A percentile compares a stretch with the other conserved stretches of the same genome.
Conservation (phyloP, 2,329 filamentous ascomycete species). For the Apiospora aurea region DNA sequence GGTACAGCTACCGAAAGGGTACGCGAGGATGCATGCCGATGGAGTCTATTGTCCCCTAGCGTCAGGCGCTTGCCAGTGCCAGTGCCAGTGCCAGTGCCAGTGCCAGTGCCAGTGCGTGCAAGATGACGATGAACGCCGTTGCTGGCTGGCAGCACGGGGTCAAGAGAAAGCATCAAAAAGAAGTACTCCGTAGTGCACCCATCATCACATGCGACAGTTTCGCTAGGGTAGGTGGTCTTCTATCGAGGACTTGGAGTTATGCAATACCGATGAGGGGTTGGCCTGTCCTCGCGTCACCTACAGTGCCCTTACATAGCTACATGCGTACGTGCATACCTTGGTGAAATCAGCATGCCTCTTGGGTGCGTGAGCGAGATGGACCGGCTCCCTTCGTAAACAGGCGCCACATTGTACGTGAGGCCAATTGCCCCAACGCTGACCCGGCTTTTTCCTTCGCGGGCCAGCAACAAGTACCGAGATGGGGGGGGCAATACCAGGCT, state of each 20-base stretch:
- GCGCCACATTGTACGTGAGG: not conserved
- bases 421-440: not conserved
- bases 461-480: not conserved
- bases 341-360: not conserved
- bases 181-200: not conserved
- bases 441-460: not conserved
- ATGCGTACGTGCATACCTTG: too few relatives aligned
- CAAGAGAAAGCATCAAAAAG: not conserved
- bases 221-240: not conserved
- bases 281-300: not conserved
- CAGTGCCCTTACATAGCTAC: not conserved
- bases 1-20: slow-evolving; percentile 11
- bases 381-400: not conserved
- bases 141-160: not conserved
- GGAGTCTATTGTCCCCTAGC: slow-evolving; percentile 1
- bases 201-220: slow-evolving; percentile 5
- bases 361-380: not conserved
- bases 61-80: slow-evolving; percentile 3
- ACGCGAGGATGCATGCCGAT: slow-evolving; percentile 12
- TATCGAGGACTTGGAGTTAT: not conserved
- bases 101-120: not conserved
- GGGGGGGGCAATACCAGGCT: not conserved
- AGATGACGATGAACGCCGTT: not conserved
- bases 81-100: not conserved
- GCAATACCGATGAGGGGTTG: not conserved